These are phyloP conservation scores for Funneliformis geosporum DNA, from an alignment of 192 early-diverging fungal genomes.

Conservation along the genomic window DNA sequence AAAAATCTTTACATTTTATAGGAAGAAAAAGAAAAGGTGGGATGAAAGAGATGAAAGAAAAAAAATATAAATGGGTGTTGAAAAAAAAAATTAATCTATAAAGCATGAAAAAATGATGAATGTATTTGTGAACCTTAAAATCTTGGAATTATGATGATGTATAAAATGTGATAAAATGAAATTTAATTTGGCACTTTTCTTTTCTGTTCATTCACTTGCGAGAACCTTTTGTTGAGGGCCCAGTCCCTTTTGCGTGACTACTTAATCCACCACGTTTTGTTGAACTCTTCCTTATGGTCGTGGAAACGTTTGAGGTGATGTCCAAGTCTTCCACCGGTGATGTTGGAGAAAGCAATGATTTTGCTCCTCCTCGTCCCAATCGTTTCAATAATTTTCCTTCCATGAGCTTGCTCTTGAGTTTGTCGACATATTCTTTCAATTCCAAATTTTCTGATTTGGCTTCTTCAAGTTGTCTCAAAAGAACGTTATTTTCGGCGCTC, in stretches of 20 bases:
- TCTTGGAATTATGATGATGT: background rate
- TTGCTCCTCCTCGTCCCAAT: slow-evolving; percentile 40
- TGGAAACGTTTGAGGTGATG: background rate
- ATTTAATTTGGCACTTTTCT: background rate
- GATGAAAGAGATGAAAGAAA: background rate
- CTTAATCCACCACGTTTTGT: slow-evolving; percentile 16
- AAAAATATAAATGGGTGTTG: background rate
- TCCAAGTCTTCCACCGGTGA: background rate
- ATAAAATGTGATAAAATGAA: too few species aligned
- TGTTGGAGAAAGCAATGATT: slow-evolving; percentile 1
- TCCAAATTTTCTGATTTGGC: slow-evolving; percentile 49
- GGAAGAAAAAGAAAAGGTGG: background rate
- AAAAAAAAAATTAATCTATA: background rate
- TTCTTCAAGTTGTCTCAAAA: slow-evolving; percentile 52
- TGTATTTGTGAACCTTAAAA: background rate
- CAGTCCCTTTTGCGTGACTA: slow-evolving; percentile 24
- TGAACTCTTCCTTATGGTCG: background rate
- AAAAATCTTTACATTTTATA: background rate
- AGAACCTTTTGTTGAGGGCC: background rate
- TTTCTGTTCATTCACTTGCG: background rate
- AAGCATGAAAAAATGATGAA: background rate
- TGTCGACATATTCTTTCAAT: slow-evolving; percentile 50
- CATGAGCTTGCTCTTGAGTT: slow-evolving; percentile 52
- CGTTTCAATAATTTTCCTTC: slow-evolving; percentile 59
- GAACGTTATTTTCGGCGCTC: slow-evolving; percentile 45